A percentile compares a stretch with the other conserved stretches of the same genome.
These are phyloP conservation scores for Penicillium concentricum DNA, from an alignment of 2,329 filamentous ascomycete genomes.

Conservation along the genomic window DNA sequence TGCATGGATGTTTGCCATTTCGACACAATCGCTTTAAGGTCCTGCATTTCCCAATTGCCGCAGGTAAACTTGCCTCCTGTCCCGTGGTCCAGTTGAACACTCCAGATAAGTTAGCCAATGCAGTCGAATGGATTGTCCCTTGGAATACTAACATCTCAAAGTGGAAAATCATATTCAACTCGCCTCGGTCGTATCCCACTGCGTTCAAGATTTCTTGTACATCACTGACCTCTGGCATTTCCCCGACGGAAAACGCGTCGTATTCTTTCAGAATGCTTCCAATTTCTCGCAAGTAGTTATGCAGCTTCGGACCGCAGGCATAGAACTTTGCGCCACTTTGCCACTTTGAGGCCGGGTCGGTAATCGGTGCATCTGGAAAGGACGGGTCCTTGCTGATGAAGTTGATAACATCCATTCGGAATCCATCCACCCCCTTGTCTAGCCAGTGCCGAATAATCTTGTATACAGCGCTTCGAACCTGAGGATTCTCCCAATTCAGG, in stretches of 20 bases:
- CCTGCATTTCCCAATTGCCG: no score
- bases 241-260: constrained; percentile 43
- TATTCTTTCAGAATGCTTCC: constrained; percentile 36
- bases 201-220: constrained; percentile 59
- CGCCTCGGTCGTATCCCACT: constrained; percentile 54
- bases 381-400: constrained; percentile 60
- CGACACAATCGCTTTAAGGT: no score
- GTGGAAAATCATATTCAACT: constrained; percentile 68
- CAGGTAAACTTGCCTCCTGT: no score
- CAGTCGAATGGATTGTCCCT: no score
- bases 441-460: constrained; percentile 73
- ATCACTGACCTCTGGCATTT: constrained; percentile 52
- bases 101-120: no score
- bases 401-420: constrained; percentile 66
- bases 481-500: constrained; percentile 74
- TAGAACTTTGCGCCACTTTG: constrained; percentile 1
- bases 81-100: no score
- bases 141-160: constrained; percentile 11
- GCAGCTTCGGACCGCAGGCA: constrained; percentile 33
- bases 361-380: constrained; percentile 49
- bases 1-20: no score
- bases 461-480: constrained; percentile 65
- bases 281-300: constrained; percentile 41
- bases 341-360: constrained; percentile 37
- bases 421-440: constrained; percentile 65